phyloP scores from a whole-genome alignment of 129 eudicot genomes.

The Pittosporum tobira region DNA sequence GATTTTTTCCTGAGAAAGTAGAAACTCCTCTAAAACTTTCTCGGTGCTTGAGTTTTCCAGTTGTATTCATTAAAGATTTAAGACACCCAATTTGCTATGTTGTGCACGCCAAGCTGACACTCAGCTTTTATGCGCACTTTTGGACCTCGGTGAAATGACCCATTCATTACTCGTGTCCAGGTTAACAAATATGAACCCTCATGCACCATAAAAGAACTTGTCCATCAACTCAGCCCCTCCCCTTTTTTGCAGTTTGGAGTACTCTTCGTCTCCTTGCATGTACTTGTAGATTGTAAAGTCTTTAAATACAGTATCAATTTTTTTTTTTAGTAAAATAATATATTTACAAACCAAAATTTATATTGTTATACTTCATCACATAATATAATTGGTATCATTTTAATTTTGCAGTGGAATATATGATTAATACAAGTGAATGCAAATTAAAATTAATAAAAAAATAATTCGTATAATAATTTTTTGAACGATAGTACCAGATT shows the following conservation, averaged over 20 bases:
- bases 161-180: background rate
- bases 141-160: slow-evolving; percentile 4
- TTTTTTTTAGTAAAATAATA: no score
- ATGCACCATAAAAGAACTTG: slow-evolving; percentile 14
- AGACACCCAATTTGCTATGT: slow-evolving; percentile 46
- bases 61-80: slow-evolving; percentile 30
- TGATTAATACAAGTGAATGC: no score
- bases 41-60: slow-evolving; percentile 18
- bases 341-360: no score
- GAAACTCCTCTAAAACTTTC: background rate
- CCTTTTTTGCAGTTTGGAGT: background rate
- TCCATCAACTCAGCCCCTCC: slow-evolving; percentile 13
- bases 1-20: slow-evolving; percentile 21
- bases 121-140: slow-evolving; percentile 37
- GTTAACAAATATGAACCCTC: background rate
- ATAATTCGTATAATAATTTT: no score
- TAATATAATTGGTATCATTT: no score
- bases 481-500: no score
- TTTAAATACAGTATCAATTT: background rate
- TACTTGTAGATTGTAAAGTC: background rate
- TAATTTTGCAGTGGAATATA: no score
- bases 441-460: no score
- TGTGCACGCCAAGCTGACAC: slow-evolving; percentile 74
- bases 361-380: no score
- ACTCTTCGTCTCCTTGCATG: background rate